Conservation (phyloP, 148 eudicot genomes). For the Dianthus caryophyllus region DNA sequence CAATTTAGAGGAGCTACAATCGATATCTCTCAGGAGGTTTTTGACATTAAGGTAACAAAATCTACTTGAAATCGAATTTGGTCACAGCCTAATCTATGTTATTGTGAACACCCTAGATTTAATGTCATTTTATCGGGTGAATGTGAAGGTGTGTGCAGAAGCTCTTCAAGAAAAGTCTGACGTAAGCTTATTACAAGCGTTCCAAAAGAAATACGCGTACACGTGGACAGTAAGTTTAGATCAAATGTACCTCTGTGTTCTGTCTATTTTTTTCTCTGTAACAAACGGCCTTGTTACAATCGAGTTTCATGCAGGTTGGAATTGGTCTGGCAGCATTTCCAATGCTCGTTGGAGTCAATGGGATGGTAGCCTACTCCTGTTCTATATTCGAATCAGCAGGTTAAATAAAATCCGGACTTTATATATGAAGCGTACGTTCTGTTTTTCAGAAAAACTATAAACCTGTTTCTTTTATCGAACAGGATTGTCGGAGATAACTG, state of each 20-base stretch:
- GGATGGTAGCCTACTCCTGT: conserved; percentile 27
- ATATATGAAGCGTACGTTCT: no score
- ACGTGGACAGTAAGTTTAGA: conserved; percentile 29
- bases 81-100: no score
- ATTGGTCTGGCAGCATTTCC: conserved; percentile 27
- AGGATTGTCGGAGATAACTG: conserved; percentile 29
- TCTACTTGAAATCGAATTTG: no score
- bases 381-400: conserved; percentile 37
- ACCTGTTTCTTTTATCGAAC: neutral
- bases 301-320: conserved; percentile 37
- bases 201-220: conserved; percentile 33
- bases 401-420: no score
- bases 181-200: conserved; percentile 26
- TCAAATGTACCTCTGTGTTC: neutral
- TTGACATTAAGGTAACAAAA: conserved; percentile 35
- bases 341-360: conserved; percentile 25
- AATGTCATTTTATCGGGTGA: neutral
- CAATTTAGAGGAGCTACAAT: conserved; percentile 30
- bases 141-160: conserved; percentile 23
- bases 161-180: conserved; percentile 24
- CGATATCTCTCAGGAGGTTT: conserved; percentile 28
- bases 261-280: no score
- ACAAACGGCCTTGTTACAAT: no score
- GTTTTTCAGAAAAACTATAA: neutral
- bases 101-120: no score